A percentile compares a stretch with the other conserved stretches of the same genome.
These are phyloP conservation scores for Hevea brasiliensis DNA, from an alignment of 345 rosid genomes.

Conservation along the genomic window DNA sequence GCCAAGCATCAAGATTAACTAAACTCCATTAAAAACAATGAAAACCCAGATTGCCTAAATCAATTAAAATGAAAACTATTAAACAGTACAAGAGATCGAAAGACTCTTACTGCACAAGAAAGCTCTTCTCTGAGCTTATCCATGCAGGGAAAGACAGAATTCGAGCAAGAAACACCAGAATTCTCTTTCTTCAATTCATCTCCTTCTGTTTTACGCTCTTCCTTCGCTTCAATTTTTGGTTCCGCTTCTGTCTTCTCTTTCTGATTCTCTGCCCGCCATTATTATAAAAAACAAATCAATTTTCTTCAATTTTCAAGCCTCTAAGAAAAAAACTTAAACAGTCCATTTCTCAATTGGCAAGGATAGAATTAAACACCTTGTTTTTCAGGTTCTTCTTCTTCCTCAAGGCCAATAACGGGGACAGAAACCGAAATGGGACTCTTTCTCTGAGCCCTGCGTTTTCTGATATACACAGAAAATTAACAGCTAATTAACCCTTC, in stretches of 20 bases:
- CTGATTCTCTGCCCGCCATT: constrained; percentile 33
- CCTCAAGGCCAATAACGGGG: constrained; percentile 56
- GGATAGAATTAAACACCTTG: constrained; percentile 13
- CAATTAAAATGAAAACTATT: background rate
- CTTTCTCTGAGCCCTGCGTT: constrained; percentile 53
- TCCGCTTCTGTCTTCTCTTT: constrained; percentile 30
- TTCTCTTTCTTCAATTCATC: constrained; percentile 28
- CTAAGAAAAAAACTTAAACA: background rate
- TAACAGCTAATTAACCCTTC: background rate
- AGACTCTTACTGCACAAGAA: constrained; percentile 83
- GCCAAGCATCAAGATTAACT: constrained; percentile 21
- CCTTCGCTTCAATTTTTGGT: constrained; percentile 16
- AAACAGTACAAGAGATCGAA: background rate
- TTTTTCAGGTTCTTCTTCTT: constrained; percentile 39
- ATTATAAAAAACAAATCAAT: constrained; percentile 8
- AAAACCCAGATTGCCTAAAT: constrained; percentile 2
- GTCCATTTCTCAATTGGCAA: background rate
- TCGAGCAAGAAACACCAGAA: constrained; percentile 31
- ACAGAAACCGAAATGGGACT: constrained; percentile 44
- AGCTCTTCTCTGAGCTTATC: constrained; percentile 88
- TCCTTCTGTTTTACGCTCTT: constrained; percentile 28
- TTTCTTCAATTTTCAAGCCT: background rate
- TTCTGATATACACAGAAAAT: constrained; percentile 35
- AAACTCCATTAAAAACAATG: background rate
- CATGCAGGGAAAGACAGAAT: constrained; percentile 48